phyloP scores from a whole-genome alignment of 2,329 filamentous ascomycete species.

The Mycocentrospora acerina region DNA sequence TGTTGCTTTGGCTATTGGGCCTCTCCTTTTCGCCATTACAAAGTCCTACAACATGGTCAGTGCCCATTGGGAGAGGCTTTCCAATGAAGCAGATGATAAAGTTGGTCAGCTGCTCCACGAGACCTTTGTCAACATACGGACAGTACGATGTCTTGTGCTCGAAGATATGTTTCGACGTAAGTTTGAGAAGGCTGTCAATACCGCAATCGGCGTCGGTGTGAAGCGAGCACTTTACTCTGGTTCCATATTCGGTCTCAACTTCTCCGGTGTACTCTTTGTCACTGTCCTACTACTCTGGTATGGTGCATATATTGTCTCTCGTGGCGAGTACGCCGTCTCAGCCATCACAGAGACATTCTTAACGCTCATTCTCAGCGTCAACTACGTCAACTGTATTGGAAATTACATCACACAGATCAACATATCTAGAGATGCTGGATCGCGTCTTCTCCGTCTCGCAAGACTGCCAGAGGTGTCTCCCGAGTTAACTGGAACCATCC shows the following conservation, averaged over 20 bases:
- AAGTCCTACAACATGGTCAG: conserved; percentile 66
- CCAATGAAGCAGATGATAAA: conserved; percentile 63
- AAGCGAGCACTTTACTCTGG: conserved; percentile 68
- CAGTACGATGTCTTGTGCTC: conserved; percentile 73
- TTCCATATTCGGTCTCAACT: conserved; percentile 73
- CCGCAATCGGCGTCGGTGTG: conserved; percentile 62
- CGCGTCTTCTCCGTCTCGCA: conserved; percentile 70
- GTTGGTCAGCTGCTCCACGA: conserved; percentile 69
- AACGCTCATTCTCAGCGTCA: conserved; percentile 79
- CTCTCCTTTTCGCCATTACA: conserved; percentile 67
- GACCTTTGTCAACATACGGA: conserved; percentile 75
- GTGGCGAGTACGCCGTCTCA: conserved; percentile 53
- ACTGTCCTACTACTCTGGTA: conserved; percentile 84
- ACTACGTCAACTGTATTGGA: conserved; percentile 69
- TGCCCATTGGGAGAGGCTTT: conserved; percentile 69
- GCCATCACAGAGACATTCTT: conserved; percentile 74
- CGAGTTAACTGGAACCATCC: conserved; percentile 56
- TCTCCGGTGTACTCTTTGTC: conserved; percentile 70
- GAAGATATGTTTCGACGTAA: conserved; percentile 70
- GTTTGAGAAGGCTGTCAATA: conserved; percentile 55
- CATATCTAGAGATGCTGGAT: conserved; percentile 70
- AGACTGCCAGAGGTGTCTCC: conserved; percentile 60
- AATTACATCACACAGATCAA: conserved; percentile 79
- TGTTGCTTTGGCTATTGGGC: conserved; percentile 68
- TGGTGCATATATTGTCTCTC: conserved; percentile 64